Evolutionary conservation across 2,329 filamentous ascomycete genomes (phyloP), one percentile per base, ranked within the genome.

Genomic region (Aspergillus sp.): DNA sequence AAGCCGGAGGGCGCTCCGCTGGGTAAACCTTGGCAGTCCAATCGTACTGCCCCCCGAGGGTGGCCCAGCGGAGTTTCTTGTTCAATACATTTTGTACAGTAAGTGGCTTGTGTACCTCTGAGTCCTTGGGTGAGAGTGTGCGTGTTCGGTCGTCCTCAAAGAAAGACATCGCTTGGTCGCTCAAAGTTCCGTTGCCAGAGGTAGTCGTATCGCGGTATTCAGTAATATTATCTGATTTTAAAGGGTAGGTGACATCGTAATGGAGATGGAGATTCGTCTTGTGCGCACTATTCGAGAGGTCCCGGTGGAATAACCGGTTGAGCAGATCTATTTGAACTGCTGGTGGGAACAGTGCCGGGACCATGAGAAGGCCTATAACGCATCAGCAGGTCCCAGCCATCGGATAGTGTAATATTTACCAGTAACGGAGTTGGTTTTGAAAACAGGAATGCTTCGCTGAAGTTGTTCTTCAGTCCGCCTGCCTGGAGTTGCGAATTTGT

Each of bases 21-120:
- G 93, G 92, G 69, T 98, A 98, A 12, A 85, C 78, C 64, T 96
- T 93, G 56, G 86, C 84, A 0, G 92, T 96, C 95, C 93, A 98
- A 77, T 98, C 90, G 73, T 98, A 98, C 73, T 98, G 95, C 0
- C 92, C 93, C 50, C 95, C 95, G 3, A 99, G 83, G 0, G 93
- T 98, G 42, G 96, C 85, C 95, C 95, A 99, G 65, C 93, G 91
- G 22, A 98, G 83, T 61, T 90, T 93, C 61, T 88, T 89, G 57
- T 87, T 84, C 44, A 98, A 80, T 30, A 93, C 85, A 68, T 88
- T 87, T 49, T 83, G 79, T 53, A 89, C 79, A 2, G 84, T 82
- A 9, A 97, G 79, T 2, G 90, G 82, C 60, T 88, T 90, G 75
- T 97, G 93, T n/a, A 92, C 75, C 0, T 73, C 63, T 0, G 89